phyloP scores from a whole-genome alignment of 129 eudicot species.

The Erigeron canadensis region DNA sequence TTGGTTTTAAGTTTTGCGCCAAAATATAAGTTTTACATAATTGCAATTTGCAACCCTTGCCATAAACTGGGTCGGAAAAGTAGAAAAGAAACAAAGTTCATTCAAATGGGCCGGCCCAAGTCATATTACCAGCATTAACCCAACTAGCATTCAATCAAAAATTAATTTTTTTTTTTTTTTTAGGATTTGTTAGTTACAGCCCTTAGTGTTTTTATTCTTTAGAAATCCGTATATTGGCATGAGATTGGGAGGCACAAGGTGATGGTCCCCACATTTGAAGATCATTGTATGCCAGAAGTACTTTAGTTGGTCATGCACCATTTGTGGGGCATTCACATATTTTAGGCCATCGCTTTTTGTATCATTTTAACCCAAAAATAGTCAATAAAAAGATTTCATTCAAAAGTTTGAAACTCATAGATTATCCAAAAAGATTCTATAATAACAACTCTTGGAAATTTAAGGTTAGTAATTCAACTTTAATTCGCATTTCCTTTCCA shows the following conservation, averaged over 20 bases:
- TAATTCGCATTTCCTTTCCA: not conserved
- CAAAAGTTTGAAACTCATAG: slow-evolving; percentile 6
- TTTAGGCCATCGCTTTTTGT: slow-evolving; percentile 30
- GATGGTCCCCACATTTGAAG: slow-evolving; percentile 1
- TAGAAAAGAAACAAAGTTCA: not conserved
- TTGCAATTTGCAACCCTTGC: no score
- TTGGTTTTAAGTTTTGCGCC: no score
- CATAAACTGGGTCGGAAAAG: not conserved
- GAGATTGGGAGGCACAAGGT: not conserved
- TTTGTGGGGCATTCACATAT: slow-evolving; percentile 38
- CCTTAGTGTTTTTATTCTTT: no score
- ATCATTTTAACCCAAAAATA: slow-evolving; percentile 24
- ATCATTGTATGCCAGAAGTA: slow-evolving; percentile 21
- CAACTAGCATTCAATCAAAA: no score
- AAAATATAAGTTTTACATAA: no score
- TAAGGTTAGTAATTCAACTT: slow-evolving; percentile 17
- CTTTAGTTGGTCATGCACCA: slow-evolving; percentile 27
- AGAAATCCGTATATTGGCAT: not conserved
- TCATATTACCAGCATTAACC: no score
- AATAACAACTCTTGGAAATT: not conserved
- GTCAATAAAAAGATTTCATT: slow-evolving; percentile 13
- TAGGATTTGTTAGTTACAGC: no score
- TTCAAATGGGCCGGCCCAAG: no score
- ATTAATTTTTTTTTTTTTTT: no score
- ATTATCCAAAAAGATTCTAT: not conserved